Base-by-base conservation (phyloP, 495 filamentous ascomycete genomes). In the Parachaetomium inaequale region DNA sequence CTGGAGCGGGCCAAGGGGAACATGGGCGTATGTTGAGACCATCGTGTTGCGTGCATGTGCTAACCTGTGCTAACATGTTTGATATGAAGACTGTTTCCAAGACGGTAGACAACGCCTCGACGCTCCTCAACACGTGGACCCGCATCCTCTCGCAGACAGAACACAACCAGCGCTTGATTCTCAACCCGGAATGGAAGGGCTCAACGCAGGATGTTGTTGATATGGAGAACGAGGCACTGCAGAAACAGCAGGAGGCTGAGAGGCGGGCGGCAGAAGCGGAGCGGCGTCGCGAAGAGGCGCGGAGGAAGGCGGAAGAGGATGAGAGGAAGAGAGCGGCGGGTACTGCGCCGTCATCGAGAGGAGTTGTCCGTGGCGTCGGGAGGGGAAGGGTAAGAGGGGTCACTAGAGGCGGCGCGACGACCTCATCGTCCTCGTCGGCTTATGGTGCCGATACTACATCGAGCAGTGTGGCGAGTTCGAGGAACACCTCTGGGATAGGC, bases 91-190 rank as follows among this genome's bases (percentile, higher is more conserved):
- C 90, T 14, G 92, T 98, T 14, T 89, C 89, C 45, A 81, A 83
- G 55, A 97, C 94, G 4, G 90, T 97, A 28, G 78, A 83, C 55
- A 92, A 90, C 47, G 91, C 93, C n/a, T 93, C 92, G 38, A 91
- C 90, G 0, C 84, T 98, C n/a, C 84, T 98, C 38, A 91, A 93
- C 66, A 94, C 94, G 28, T 98, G 92, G 92, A 95, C 92, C 46
- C 87, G 92, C 59, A 97, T 98, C 63, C 84, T 98, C 5, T 93
- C 89, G 25, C 94, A 97, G 71, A 97, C 94, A 0, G 94, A 98
- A 75, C 93, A 98, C 73, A 98, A 95, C 68, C 92, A 98, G 69
- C 87, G 94, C 4, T 76, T 98, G 47, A 88, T 98, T 29, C 84
- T 97, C 38, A 90, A 93, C 65, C 88, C 89, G 2, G 79, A 85